These are phyloP conservation scores for Noccaea caerulescens DNA, from an alignment of 345 rosid genomes.

Conservation along the genomic window DNA sequence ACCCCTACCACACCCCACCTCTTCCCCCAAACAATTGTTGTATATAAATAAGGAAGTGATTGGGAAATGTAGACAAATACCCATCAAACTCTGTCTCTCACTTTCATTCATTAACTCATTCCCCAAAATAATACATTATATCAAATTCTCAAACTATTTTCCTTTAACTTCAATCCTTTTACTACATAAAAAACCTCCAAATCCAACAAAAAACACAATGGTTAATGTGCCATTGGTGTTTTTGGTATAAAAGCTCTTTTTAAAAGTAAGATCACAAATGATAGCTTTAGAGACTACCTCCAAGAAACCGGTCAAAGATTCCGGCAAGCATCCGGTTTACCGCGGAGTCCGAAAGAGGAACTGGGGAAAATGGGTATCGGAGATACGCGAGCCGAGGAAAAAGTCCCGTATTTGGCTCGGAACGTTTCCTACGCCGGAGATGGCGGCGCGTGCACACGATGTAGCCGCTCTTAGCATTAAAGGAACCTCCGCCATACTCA, in stretches of 20 bases:
- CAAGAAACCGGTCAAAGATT: constrained; percentile 48
- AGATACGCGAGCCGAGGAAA: constrained; percentile 88
- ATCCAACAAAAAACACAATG: background rate
- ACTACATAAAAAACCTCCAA: constrained; percentile 21
- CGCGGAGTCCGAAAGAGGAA: constrained; percentile 87
- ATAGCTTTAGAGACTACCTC: constrained; percentile 27
- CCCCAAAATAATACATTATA: constrained; percentile 27
- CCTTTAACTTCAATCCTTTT: constrained; percentile 4
- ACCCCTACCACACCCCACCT: constrained; percentile 38
- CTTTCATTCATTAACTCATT: constrained; percentile 36
- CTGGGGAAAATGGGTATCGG: constrained; percentile 99
- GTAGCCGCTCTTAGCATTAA: constrained; percentile 88
- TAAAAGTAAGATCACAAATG: constrained; percentile 27
- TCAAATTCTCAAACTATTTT: constrained; percentile 10
- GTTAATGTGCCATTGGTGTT: constrained; percentile 35
- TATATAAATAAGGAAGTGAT: constrained; percentile 42
- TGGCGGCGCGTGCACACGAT: constrained; percentile 99
- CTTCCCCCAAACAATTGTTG: constrained; percentile 20
- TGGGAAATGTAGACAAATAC: constrained; percentile 33
- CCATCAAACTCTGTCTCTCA: constrained; percentile 37
- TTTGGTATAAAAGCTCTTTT: constrained; percentile 11
- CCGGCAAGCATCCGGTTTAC: constrained; percentile 69
- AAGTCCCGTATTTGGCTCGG: constrained; percentile 97
- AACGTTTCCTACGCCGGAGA: constrained; percentile 87
- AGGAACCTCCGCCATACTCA: constrained; percentile 80